A percentile compares a stretch with the other conserved stretches of the same genome.
Conservation (phyloP, 371 early-diverging fungal genomes). For the Phascolomyces articulosus region DNA sequence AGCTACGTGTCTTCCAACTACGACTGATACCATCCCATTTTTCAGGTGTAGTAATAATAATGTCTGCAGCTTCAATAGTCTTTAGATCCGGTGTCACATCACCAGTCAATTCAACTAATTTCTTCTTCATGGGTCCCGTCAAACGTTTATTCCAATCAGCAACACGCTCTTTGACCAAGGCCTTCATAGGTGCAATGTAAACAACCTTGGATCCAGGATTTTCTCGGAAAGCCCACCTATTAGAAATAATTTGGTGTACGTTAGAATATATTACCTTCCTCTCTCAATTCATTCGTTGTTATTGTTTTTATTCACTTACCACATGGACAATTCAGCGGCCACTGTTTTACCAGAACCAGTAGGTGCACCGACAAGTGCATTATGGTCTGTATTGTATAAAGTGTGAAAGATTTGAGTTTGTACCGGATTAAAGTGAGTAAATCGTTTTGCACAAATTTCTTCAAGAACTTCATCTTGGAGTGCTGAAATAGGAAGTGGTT, state of each 20-base stretch:
- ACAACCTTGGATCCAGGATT: slow-evolving; percentile 90
- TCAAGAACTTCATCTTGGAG: slow-evolving; percentile 81
- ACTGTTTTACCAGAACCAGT: slow-evolving; percentile 99
- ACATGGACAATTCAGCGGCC: slow-evolving; percentile 95
- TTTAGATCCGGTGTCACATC: slow-evolving; percentile 94
- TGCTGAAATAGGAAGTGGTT: slow-evolving; percentile 87
- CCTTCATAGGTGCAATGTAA: slow-evolving; percentile 99
- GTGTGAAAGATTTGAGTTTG: slow-evolving; percentile 98
- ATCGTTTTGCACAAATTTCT: slow-evolving; percentile 76
- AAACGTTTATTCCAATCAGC: slow-evolving; percentile 89
- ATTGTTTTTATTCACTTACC: slow-evolving; percentile 38
- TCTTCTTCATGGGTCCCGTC: slow-evolving; percentile 74
- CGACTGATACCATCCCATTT: slow-evolving; percentile 99
- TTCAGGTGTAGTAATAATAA: slow-evolving; percentile 98
- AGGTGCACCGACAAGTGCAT: slow-evolving; percentile 96
- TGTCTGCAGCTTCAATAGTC: slow-evolving; percentile 86
- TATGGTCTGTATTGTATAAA: slow-evolving; percentile 84
- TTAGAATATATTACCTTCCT: not conserved
- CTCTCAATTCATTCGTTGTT: not conserved
- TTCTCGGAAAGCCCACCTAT: slow-evolving; percentile 78
- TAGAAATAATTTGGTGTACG: too few relatives aligned
- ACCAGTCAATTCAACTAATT: slow-evolving; percentile 95
- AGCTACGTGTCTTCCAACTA: slow-evolving; percentile 85
- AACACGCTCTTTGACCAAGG: slow-evolving; percentile 96
- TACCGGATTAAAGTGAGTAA: slow-evolving; percentile 96